Conservation (phyloP, 1,284 basidiomycete species). For the Cryptococcus depauperatus region DNA sequence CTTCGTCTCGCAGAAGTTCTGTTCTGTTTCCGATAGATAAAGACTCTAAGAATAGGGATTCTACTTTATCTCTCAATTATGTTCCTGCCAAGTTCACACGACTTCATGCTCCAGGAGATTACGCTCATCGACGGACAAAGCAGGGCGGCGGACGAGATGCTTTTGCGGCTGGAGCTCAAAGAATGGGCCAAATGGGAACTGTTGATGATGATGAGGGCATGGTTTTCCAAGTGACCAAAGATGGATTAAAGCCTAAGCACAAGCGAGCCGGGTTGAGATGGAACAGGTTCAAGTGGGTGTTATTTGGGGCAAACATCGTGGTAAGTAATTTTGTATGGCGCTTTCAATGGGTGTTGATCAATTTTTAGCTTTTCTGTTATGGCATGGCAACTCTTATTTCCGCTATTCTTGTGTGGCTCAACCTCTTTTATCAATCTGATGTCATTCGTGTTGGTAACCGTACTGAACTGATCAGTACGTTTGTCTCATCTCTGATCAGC, state of each 20-base stretch:
- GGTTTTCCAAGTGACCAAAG: conserved; percentile 43
- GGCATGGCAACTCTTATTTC: conserved; percentile 53
- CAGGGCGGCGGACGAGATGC: conserved; percentile 58
- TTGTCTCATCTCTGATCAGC: neutral
- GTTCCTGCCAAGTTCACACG: conserved; percentile 58
- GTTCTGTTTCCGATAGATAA: conserved; percentile 15
- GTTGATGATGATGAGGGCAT: conserved; percentile 55
- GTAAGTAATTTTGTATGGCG: conserved; percentile 43
- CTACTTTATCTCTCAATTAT: conserved; percentile 53
- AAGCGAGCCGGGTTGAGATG: conserved; percentile 52
- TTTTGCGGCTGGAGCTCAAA: conserved; percentile 44
- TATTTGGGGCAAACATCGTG: conserved; percentile 53
- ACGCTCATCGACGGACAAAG: conserved; percentile 44
- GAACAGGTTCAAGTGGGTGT: conserved; percentile 63
- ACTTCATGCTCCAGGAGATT: conserved; percentile 46
- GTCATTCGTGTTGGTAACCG: conserved; percentile 57
- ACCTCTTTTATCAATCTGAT: conserved; percentile 55
- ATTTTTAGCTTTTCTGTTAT: conserved; percentile 51
- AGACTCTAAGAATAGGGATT: conserved; percentile 16
- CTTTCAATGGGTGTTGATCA: neutral
- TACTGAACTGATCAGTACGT: conserved; percentile 52
- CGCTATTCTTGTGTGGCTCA: conserved; percentile 58
- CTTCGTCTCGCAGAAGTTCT: conserved; percentile 17
- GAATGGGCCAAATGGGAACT: conserved; percentile 52
- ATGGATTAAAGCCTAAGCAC: conserved; percentile 41